A percentile compares a stretch with the other conserved stretches of the same genome.
Conservation (phyloP, 495 filamentous ascomycete genomes). For the Podospora didyma region DNA sequence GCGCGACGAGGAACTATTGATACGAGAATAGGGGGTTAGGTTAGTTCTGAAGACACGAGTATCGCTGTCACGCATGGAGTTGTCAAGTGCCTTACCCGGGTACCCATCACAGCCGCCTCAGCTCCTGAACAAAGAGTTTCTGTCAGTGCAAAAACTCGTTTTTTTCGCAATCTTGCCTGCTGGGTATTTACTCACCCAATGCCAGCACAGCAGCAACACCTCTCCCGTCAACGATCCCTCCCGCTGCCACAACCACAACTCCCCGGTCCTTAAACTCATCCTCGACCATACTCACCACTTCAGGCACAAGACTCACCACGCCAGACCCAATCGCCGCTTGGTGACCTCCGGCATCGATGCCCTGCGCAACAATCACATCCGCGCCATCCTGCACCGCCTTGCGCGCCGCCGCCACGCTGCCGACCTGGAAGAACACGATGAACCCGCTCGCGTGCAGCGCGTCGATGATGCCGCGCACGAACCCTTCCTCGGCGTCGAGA, state of each 20-base stretch:
- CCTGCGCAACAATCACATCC: conserved; percentile 70
- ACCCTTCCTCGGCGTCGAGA: conserved; percentile 19
- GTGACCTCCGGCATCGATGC: conserved; percentile 72
- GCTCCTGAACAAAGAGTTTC: conserved; percentile 44
- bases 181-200: conserved; percentile 41
- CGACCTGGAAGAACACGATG: conserved; percentile 54
- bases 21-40: neutral
- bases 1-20: conserved; percentile 53
- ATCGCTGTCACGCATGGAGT: neutral
- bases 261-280: conserved; percentile 29
- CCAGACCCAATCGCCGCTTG: conserved; percentile 57
- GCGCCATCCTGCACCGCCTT: conserved; percentile 40
- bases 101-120: conserved; percentile 64
- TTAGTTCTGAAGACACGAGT: neutral
- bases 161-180: neutral
- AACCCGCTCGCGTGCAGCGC: conserved; percentile 27
- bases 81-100: conserved; percentile 42
- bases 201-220: conserved; percentile 60
- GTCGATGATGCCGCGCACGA: conserved; percentile 36
- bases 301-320: conserved; percentile 42
- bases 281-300: conserved; percentile 48
- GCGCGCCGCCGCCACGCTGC: conserved; percentile 54
- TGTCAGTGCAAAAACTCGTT: neutral
- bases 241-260: conserved; percentile 64
- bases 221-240: conserved; percentile 66